These are phyloP conservation scores for Pichia ethanolica DNA, from an alignment of 805 yeast species.

Conservation along the genomic window DNA sequence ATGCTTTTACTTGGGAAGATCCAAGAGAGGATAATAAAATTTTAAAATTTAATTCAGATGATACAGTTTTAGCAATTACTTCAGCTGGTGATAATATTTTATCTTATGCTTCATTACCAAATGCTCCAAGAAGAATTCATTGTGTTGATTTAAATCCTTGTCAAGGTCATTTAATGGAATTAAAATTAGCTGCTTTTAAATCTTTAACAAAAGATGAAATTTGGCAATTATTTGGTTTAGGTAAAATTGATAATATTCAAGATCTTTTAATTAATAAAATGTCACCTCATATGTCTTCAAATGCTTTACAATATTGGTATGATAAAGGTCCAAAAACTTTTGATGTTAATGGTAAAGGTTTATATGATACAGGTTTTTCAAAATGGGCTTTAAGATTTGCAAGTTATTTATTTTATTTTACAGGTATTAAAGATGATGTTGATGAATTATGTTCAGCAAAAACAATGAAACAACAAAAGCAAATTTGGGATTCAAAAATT, in stretches of 20 bases:
- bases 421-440: slow-evolving; percentile 47
- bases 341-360: slow-evolving; percentile 45
- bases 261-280: slow-evolving; percentile 48
- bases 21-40: slow-evolving; percentile 73
- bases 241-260: slow-evolving; percentile 47
- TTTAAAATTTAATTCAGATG: slow-evolving; percentile 51
- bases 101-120: slow-evolving; percentile 63
- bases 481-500: slow-evolving; percentile 54
- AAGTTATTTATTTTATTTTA: slow-evolving; percentile 45
- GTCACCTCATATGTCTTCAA: slow-evolving; percentile 67
- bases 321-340: slow-evolving; percentile 56
- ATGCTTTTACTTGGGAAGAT: slow-evolving; percentile 89
- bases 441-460: slow-evolving; percentile 48
- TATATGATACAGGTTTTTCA: slow-evolving; percentile 77
- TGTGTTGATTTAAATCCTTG: slow-evolving; percentile 82
- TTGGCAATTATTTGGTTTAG: slow-evolving; percentile 76
- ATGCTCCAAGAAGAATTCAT: slow-evolving; percentile 70
- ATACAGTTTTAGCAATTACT: slow-evolving; percentile 74
- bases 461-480: slow-evolving; percentile 53
- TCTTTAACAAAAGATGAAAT: slow-evolving; percentile 48
- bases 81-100: slow-evolving; percentile 82
- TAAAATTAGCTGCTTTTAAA: slow-evolving; percentile 66
- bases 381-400: slow-evolving; percentile 79
- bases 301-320: slow-evolving; percentile 78
- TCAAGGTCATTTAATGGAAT: slow-evolving; percentile 73